These are phyloP conservation scores for Scedosporium apiospermum DNA, from an alignment of 2,329 filamentous ascomycete species.

Conservation along the genomic window DNA sequence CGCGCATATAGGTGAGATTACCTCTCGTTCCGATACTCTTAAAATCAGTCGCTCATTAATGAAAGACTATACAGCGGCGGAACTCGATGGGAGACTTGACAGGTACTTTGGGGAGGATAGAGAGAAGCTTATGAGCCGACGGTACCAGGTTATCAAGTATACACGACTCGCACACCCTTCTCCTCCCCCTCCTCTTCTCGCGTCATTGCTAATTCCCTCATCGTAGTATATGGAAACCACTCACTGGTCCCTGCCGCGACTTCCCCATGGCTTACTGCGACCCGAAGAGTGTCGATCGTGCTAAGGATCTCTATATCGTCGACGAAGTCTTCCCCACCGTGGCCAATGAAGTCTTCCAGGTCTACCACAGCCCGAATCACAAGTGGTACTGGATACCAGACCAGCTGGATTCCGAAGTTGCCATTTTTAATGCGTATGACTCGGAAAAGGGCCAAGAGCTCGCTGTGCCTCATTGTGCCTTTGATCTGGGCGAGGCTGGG, in stretches of 20 bases:
- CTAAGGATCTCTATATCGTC: slow-evolving; percentile 10
- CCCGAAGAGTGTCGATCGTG: slow-evolving; percentile 8
- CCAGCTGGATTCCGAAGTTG: background rate
- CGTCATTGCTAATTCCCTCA: no score
- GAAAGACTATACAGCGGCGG: background rate
- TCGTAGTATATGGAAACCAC: slow-evolving; percentile 10
- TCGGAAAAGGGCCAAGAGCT: slow-evolving; percentile 8
- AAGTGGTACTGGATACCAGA: background rate
- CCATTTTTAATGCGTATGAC: background rate
- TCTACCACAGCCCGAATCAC: background rate
- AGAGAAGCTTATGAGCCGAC: background rate
- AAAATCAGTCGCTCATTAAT: background rate
- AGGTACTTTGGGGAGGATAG: background rate
- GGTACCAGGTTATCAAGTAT: background rate
- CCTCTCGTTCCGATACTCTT: background rate
- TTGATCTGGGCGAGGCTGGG: slow-evolving; percentile 10
- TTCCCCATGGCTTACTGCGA: slow-evolving; percentile 12
- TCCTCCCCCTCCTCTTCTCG: no score
- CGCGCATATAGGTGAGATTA: background rate
- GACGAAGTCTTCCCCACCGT: slow-evolving; percentile 14
- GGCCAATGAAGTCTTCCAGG: slow-evolving; percentile 7
- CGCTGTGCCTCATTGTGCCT: slow-evolving; percentile 13
- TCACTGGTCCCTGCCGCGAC: slow-evolving; percentile 11
- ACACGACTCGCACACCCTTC: background rate
- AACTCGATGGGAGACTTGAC: background rate